Percentiles rank a stretch among this genome's conserved stretches.
phyloP scores from a whole-genome alignment of 805 yeast species.

The Candida loeiensis region DNA sequence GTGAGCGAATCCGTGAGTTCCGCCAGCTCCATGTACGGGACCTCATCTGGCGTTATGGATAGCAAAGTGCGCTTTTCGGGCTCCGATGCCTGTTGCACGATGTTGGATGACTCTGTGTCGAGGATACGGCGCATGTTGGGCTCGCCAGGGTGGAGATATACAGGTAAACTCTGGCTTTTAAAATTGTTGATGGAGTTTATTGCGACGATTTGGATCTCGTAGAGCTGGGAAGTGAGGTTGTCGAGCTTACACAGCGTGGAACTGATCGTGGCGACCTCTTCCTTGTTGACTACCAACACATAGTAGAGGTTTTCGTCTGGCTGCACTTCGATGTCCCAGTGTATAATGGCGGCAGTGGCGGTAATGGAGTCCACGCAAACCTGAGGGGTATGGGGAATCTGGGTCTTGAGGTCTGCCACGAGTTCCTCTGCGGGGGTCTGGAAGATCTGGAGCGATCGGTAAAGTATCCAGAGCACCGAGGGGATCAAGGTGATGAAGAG shows the following conservation, averaged over 20 bases:
- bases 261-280: slow-evolving; percentile 35
- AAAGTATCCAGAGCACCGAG: slow-evolving; percentile 38
- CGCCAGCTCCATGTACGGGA: slow-evolving; percentile 17
- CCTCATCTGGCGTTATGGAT: slow-evolving; percentile 12
- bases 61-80: slow-evolving; percentile 5
- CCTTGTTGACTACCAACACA: slow-evolving; percentile 31
- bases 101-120: neutral
- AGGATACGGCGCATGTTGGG: neutral
- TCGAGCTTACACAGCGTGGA: slow-evolving; percentile 33
- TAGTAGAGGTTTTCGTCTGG: slow-evolving; percentile 32
- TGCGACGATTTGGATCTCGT: slow-evolving; percentile 36
- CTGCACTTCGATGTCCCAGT: slow-evolving; percentile 48
- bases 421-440: slow-evolving; percentile 46
- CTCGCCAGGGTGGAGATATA: slow-evolving; percentile 27
- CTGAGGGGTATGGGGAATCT: slow-evolving; percentile 53
- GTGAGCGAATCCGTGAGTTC: slow-evolving; percentile 22
- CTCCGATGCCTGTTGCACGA: neutral
- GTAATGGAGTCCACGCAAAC: slow-evolving; percentile 55
- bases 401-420: slow-evolving; percentile 45
- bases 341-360: slow-evolving; percentile 43
- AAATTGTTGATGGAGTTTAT: slow-evolving; percentile 34
- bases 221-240: slow-evolving; percentile 25
- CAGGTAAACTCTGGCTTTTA: slow-evolving; percentile 30
- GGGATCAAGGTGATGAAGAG: slow-evolving; percentile 26
- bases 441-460: slow-evolving; percentile 35